Evolutionary conservation across 2,329 filamentous ascomycete species (phyloP).

Genomic region (Xylaria sp.): DNA sequence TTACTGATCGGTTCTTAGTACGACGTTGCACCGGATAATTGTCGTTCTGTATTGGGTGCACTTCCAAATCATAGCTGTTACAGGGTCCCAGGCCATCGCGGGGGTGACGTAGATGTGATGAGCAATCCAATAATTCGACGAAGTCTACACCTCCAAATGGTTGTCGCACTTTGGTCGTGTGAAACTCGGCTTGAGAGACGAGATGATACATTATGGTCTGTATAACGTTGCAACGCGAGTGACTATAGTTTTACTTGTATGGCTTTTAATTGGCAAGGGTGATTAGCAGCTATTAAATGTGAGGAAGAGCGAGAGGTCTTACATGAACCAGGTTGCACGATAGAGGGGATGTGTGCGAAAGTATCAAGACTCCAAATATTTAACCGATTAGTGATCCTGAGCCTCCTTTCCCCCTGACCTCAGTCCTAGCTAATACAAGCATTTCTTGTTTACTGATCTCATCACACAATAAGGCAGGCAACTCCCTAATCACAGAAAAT

Average conservation of each 20-base stretch:
- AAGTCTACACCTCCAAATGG: no score
- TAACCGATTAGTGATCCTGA: constrained; percentile 4
- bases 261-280: background rate
- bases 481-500: background rate
- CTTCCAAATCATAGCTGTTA: no score
- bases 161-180: no score
- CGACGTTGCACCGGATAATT: no score
- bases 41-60: no score
- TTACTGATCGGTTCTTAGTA: no score
- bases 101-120: no score
- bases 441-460: constrained; percentile 19
- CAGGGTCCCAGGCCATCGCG: no score
- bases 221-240: background rate
- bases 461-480: background rate
- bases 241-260: background rate
- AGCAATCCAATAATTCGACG: no score
- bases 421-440: background rate
- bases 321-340: background rate
- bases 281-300: background rate
- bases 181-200: background rate
- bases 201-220: background rate
- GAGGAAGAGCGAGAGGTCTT: background rate
- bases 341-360: background rate
- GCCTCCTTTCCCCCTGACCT: background rate
- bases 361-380: background rate